These are phyloP conservation scores for Alternaria longipes DNA, from an alignment of 2,329 filamentous ascomycete species.

Conservation along the genomic window DNA sequence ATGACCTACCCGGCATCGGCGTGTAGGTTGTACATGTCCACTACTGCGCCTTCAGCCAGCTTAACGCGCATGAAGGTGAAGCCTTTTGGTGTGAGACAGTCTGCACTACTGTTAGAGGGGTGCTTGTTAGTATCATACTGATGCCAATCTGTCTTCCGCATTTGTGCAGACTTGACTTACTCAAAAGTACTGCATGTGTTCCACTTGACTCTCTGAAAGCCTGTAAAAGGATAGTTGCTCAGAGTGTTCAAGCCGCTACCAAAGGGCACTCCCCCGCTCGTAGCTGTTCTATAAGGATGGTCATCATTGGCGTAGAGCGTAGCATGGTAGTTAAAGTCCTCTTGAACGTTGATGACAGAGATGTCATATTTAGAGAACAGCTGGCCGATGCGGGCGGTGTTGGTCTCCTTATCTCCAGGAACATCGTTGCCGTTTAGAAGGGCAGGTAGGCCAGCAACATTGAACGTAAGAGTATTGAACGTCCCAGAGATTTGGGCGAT, in stretches of 20 bases:
- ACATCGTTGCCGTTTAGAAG: conserved; percentile 68
- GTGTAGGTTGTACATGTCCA: conserved; percentile 74
- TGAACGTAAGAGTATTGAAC: conserved; percentile 66
- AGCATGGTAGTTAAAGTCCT: conserved; percentile 74
- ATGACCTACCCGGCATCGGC: conserved; percentile 66
- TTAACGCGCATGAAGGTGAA: conserved; percentile 72
- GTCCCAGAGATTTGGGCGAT: conserved; percentile 48
- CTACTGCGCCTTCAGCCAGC: conserved; percentile 62
- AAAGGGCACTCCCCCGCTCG: conserved; percentile 70
- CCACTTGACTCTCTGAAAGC: conserved; percentile 68
- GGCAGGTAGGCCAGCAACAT: conserved; percentile 68
- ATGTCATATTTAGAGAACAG: conserved; percentile 66
- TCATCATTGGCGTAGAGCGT: conserved; percentile 68
- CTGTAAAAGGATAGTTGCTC: conserved; percentile 66
- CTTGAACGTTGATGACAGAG: conserved; percentile 72
- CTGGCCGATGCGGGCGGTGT: conserved; percentile 65
- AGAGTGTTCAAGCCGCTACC: conserved; percentile 72
- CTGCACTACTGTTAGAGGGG: conserved; percentile 54
- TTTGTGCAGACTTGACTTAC: conserved; percentile 16
- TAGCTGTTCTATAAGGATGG: conserved; percentile 69
- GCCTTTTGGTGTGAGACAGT: conserved; percentile 75
- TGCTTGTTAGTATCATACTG: background rate
- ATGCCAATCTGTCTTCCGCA: background rate
- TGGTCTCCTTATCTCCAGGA: conserved; percentile 68
- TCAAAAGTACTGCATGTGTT: conserved; percentile 61